Conservation (phyloP, 495 filamentous ascomycete species). For the Lophiotrema nucula region DNA sequence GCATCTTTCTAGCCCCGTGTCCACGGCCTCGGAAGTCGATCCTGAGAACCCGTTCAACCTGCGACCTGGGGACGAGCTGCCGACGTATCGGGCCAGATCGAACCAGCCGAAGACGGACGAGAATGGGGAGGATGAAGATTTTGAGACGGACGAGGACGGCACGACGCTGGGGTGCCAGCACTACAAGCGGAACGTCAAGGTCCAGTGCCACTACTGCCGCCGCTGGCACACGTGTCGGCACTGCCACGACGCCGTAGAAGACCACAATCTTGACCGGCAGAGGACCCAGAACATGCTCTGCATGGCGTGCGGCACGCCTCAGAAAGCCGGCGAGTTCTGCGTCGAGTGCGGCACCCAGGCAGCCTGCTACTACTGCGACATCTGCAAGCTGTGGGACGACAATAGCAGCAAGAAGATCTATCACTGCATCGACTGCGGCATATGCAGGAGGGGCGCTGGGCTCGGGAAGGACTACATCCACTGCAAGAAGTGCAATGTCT, state of each 20-base stretch:
- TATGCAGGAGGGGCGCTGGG: conserved; percentile 87
- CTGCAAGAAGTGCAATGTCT: conserved; percentile 78
- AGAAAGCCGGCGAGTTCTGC: conserved; percentile 78
- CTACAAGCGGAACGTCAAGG: conserved; percentile 92
- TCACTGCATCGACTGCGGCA: conserved; percentile 94
- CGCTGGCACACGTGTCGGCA: conserved; percentile 94
- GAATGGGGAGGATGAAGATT: conserved; percentile 44
- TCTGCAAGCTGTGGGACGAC: conserved; percentile 97
- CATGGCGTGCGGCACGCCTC: conserved; percentile 89
- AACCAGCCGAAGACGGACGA: conserved; percentile 43
- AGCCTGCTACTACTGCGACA: conserved; percentile 90
- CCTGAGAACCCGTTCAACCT: conserved; percentile 64
- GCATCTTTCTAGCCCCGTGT: conserved; percentile 29
- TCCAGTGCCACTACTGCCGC: conserved; percentile 86
- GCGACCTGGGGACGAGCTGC: conserved; percentile 66
- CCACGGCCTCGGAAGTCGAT: conserved; percentile 37
- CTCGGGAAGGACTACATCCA: conserved; percentile 96
- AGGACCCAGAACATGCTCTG: conserved; percentile 95
- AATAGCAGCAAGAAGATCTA: conserved; percentile 90
- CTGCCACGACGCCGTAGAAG: conserved; percentile 86
- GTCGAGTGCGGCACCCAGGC: conserved; percentile 69
- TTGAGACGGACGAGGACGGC: conserved; percentile 33
- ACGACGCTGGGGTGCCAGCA: conserved; percentile 77
- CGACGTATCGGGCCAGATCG: conserved; percentile 59
- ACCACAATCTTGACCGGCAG: conserved; percentile 75